These are phyloP conservation scores for Nyssa sinensis DNA, from an alignment of 148 eudicot species.

Conservation along the genomic window DNA sequence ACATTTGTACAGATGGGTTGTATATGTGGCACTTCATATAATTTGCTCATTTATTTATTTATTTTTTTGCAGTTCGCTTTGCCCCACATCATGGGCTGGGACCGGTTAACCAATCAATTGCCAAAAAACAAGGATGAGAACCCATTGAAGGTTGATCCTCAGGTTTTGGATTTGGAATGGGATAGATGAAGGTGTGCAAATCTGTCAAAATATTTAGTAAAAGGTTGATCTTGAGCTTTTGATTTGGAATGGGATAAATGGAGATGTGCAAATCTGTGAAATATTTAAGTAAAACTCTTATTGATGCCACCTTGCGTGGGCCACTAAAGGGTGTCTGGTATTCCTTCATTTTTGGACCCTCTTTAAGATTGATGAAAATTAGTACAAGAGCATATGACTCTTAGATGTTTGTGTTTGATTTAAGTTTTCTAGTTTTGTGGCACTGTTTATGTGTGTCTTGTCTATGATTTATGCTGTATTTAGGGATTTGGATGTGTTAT, in stretches of 20 bases:
- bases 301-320: too few relatives aligned
- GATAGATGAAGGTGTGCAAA: conserved; percentile 30
- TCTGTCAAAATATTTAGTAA: not conserved
- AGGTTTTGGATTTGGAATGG: conserved; percentile 40
- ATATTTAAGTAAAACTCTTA: too few relatives aligned
- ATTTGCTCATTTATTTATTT: too few relatives aligned
- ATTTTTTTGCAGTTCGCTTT: conserved; percentile 49
- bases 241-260: conserved; percentile 49
- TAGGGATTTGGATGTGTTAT: not conserved
- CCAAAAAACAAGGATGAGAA: conserved; percentile 5
- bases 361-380: not conserved
- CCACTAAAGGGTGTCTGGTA: too few relatives aligned
- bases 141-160: conserved; percentile 20
- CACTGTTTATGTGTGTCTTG: not conserved
- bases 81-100: conserved; percentile 64
- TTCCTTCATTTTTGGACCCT: not conserved
- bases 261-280: not conserved
- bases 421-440: not conserved
- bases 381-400: not conserved
- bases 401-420: not conserved
- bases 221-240: conserved; percentile 10
- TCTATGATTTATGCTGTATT: not conserved
- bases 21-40: not conserved
- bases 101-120: conserved; percentile 28
- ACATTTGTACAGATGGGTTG: not conserved